phyloP scores from a whole-genome alignment of 2,329 filamentous ascomycete genomes.

The Aspergillus arachidicola region DNA sequence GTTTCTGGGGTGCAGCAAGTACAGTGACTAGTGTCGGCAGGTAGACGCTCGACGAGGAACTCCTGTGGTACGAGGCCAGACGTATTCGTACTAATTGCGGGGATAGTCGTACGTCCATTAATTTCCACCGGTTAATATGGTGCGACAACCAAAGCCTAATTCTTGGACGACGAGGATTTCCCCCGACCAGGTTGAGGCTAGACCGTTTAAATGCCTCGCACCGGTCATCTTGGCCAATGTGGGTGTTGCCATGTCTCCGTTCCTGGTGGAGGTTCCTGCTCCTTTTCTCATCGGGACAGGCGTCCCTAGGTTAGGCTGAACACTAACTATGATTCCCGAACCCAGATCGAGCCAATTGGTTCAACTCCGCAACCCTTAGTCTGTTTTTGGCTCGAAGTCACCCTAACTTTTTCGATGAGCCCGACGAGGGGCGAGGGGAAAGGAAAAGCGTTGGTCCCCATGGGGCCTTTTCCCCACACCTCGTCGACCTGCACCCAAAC shows the following conservation, averaged over 20 bases:
- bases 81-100: slow-evolving; percentile 5
- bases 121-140: neutral
- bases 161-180: neutral
- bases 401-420: neutral
- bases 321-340: neutral
- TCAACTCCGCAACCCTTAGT: neutral
- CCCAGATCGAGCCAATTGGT: neutral
- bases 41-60: neutral
- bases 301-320: neutral
- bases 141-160: neutral
- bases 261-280: neutral
- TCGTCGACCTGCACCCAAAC: too few relatives aligned
- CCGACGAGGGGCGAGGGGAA: neutral
- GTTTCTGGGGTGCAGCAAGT: neutral
- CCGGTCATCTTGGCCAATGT: neutral
- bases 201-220: neutral
- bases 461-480: neutral
- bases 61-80: neutral
- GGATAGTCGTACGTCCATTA: neutral
- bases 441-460: neutral
- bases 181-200: neutral
- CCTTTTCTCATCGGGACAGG: neutral
- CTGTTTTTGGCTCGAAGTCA: neutral
- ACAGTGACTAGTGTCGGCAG: neutral
- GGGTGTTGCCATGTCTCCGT: neutral